Base-by-base conservation (phyloP, 1,139 yeast genomes). In the Petasospora rhodanensis region DNA sequence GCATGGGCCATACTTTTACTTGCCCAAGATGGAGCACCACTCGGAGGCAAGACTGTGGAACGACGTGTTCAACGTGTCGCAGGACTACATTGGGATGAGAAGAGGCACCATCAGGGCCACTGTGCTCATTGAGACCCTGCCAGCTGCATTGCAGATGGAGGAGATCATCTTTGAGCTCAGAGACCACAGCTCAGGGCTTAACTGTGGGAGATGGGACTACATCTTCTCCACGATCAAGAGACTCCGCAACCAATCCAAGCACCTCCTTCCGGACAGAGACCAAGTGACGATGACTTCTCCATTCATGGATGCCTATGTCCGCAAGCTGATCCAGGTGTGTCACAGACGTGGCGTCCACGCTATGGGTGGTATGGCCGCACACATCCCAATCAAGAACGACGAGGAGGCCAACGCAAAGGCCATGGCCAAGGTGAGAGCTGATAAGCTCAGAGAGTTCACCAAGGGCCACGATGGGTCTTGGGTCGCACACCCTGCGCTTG, bases 281-380 rank as follows among this genome's bases (percentile, higher is more conserved):
- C 78, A 70, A 50, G 84, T 80, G 31, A 79, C 85, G n/a, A 80
- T 80, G 89, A 64, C 76, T 20, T 79, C 81, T 18, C 83, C 86
- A 45, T 80, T 79, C 58, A 79, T 80, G 87, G 68, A 79, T 29
- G 73, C 81, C 15, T 80, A 80, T 50, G 86, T 79, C 32, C 73
- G 73, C 45, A 70, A 76, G 49, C 63, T 79, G 53, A 81, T 79
- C 47, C 68, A 76, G 55, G 73, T 73, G 30, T 77, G 85, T 56
- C 89, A 79, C 56, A 66, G 70, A 47, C 70, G 86, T 61, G 79
- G 78, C 47, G 86, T 79, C 29, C 84, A 76, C 56, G 89, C 85
- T 18, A 77, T 80, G 73, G 89, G 89, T 52, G 89, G 89, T 49
- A 80, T 80, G 89, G 87, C 87, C 48, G 87, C 86, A n/a, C 81